phyloP scores from a whole-genome alignment of 768 basidiomycete species.

The Hericium alpestre region DNA sequence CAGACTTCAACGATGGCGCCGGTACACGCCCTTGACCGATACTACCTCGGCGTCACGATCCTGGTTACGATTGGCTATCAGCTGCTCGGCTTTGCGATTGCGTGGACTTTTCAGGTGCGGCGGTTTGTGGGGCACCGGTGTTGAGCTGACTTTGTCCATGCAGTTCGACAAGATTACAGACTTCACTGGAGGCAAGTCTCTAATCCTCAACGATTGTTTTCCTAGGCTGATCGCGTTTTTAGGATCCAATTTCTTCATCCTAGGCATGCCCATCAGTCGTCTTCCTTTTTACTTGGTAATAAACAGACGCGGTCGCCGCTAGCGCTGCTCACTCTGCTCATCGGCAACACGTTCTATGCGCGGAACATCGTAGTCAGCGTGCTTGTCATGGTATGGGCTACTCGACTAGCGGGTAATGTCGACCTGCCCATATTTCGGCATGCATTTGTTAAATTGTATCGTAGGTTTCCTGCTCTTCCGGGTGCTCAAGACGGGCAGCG shows the following conservation, averaged over 20 bases:
- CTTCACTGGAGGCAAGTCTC: conserved; percentile 42
- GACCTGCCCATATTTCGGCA: neutral
- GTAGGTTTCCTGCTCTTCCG: conserved; percentile 56
- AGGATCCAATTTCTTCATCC: conserved; percentile 59
- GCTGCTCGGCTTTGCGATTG: conserved; percentile 49
- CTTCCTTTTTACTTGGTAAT: neutral
- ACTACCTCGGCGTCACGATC: conserved; percentile 39
- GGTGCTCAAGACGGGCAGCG: conserved; percentile 58
- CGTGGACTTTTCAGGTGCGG: conserved; percentile 44
- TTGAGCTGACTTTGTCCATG: neutral
- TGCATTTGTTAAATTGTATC: too few species aligned
- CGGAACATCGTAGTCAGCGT: conserved; percentile 47
- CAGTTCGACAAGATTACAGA: conserved; percentile 69
- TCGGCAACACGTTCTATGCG: conserved; percentile 50
- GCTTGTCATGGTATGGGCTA: conserved; percentile 60
- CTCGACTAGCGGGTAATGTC: conserved; percentile 39
- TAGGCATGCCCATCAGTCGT: conserved; percentile 27
- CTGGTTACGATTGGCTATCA: conserved; percentile 51
- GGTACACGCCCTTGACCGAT: conserved; percentile 37
- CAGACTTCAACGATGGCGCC: conserved; percentile 11
- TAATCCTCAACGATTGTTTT: neutral
- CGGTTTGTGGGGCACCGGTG: neutral
- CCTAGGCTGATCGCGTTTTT: conserved; percentile 3
- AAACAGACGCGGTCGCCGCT: neutral
- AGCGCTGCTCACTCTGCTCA: conserved; percentile 52